Conservation (phyloP, 1,139 yeast species). For the Protomyces inouyei region DNA sequence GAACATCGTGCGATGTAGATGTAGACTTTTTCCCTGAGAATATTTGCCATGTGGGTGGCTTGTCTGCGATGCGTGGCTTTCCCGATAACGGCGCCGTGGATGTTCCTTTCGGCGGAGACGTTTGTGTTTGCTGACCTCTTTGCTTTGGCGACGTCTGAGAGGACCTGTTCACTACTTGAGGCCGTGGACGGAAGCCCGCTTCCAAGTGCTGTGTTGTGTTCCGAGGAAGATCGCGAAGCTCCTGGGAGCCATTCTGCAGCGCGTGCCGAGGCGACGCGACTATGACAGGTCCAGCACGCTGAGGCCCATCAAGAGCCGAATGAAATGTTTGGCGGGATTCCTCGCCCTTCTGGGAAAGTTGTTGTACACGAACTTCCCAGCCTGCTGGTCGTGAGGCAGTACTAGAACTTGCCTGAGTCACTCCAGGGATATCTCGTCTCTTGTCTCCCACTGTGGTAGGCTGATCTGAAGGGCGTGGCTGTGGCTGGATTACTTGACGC, state of each 20-base stretch:
- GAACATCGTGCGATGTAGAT: too few species aligned
- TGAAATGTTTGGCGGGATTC: too few species aligned
- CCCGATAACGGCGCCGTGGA: not conserved
- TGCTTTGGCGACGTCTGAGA: conserved; percentile 20
- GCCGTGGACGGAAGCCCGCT: conserved; percentile 1
- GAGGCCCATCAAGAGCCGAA: too few species aligned
- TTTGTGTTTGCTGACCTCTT: conserved; percentile 15
- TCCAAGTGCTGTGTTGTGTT: not conserved
- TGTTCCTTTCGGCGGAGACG: conserved; percentile 6
- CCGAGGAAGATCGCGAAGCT: not conserved
- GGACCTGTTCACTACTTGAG: conserved; percentile 6
- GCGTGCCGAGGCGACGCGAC: not conserved
- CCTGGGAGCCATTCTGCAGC: not conserved
- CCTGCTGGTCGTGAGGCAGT: too few species aligned
- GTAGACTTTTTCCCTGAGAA: too few species aligned
- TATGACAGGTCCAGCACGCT: too few species aligned
- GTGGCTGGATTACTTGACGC: too few species aligned
- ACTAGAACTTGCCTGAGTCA: too few species aligned
- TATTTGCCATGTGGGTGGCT: not conserved
- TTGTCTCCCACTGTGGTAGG: not conserved
- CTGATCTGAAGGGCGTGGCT: not conserved
- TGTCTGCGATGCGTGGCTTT: not conserved
- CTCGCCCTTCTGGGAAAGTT: too few species aligned
- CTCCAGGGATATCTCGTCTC: too few species aligned
- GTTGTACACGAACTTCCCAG: too few species aligned